These are phyloP conservation scores for Penicillium sp. DNA, from an alignment of 2,329 filamentous ascomycete species.

Conservation along the genomic window DNA sequence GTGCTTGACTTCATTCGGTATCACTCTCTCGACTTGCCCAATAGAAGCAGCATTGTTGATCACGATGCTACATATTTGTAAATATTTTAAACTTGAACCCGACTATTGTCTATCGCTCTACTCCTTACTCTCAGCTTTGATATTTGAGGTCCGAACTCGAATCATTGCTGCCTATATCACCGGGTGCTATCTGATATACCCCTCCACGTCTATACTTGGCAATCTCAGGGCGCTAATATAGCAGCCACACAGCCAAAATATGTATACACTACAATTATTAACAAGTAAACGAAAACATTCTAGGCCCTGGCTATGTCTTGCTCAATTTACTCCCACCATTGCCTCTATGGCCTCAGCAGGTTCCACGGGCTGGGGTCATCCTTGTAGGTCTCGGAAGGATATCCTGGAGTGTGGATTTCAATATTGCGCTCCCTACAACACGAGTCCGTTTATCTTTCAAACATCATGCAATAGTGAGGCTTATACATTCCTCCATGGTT, in stretches of 20 bases:
- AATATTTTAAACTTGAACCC: background rate
- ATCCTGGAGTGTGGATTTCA: conserved; percentile 1
- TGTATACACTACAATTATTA: background rate
- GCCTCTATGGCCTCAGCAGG: background rate
- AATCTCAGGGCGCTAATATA: background rate
- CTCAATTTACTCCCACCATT: background rate
- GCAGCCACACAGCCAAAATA: background rate
- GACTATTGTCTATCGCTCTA: background rate
- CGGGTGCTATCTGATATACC: background rate
- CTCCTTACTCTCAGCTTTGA: too few species aligned
- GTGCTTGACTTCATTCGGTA: background rate
- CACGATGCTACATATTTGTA: background rate
- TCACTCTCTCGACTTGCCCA: background rate
- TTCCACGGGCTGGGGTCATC: background rate
- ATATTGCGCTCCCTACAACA: background rate
- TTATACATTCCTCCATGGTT: background rate
- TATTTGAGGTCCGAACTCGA: background rate
- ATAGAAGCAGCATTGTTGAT: background rate
- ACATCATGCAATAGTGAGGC: background rate
- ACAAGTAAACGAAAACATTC: background rate
- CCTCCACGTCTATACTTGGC: background rate
- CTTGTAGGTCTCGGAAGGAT: conserved; percentile 4
- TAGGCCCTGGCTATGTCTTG: background rate
- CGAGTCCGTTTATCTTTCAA: background rate
- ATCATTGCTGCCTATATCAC: background rate